Conservation (phyloP, 73 alveolate species). For the Stentor coeruleus region DNA sequence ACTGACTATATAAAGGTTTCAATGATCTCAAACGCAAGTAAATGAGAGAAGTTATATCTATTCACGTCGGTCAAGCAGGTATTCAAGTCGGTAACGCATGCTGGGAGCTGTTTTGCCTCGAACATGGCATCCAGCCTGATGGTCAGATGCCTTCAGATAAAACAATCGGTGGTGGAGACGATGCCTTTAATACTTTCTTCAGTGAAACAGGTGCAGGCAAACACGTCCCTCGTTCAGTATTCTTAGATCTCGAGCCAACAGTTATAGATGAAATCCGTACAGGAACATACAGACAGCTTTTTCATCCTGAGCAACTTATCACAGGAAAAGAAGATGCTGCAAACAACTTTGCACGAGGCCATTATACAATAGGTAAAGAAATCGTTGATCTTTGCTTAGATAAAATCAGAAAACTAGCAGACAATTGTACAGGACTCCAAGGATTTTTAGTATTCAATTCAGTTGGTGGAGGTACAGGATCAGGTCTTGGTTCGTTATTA, state of each 20-base stretch:
- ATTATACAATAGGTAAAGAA: conserved; percentile 89
- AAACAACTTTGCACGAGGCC: conserved; percentile 96
- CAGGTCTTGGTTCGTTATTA: conserved; percentile 75
- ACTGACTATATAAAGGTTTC: not conserved
- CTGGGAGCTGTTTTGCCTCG: conserved; percentile 38
- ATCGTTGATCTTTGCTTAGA: conserved; percentile 84
- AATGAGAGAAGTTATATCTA: conserved; percentile 41
- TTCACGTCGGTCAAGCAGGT: conserved; percentile 50
- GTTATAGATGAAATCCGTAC: conserved; percentile 92
- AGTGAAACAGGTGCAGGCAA: conserved; percentile 97
- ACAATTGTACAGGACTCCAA: conserved; percentile 73
- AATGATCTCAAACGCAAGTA: not conserved
- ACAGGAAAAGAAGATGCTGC: conserved; percentile 89
- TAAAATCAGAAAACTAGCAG: conserved; percentile 91
- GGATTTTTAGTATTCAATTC: conserved; percentile 80
- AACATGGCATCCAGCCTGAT: conserved; percentile 39
- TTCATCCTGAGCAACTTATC: conserved; percentile 72
- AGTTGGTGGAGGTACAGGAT: conserved; percentile 87
- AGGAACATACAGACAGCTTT: conserved; percentile 80
- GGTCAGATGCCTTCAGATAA: conserved; percentile 93
- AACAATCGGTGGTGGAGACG: too few species aligned
- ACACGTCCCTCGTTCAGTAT: conserved; percentile 97
- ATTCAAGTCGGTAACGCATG: conserved; percentile 41
- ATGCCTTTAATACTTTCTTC: conserved; percentile 89
- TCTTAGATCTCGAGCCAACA: conserved; percentile 96